phyloP scores from a whole-genome alignment of 148 eudicot genomes.

The Nepenthes mirabilis region DNA sequence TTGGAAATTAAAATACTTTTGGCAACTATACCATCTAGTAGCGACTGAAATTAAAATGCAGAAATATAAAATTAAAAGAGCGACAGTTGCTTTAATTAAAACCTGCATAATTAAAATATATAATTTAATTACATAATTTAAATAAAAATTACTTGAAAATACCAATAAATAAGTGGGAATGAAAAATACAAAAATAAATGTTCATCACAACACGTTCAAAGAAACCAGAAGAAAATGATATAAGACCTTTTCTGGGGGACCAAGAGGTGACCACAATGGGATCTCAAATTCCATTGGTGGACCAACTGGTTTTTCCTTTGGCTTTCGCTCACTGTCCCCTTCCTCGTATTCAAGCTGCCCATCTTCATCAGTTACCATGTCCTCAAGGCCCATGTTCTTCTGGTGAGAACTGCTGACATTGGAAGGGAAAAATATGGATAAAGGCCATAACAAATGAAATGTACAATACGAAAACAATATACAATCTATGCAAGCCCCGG shows the following conservation, averaged over 20 bases:
- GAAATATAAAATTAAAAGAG: no score
- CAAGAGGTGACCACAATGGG: constrained; percentile 79
- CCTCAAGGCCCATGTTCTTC: constrained; percentile 63
- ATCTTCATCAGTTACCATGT: constrained; percentile 73
- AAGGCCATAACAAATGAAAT: not conserved
- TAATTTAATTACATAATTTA: not conserved
- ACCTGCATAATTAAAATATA: not conserved
- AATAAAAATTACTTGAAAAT: no score
- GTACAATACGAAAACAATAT: not conserved
- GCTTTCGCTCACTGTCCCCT: constrained; percentile 46
- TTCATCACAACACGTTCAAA: not conserved
- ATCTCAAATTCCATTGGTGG: constrained; percentile 87
- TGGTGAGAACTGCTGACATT: constrained; percentile 54
- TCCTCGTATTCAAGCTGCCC: constrained; percentile 73
- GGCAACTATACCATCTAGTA: no score
- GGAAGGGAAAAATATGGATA: not conserved
- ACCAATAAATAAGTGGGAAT: no score
- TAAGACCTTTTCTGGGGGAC: constrained; percentile 61
- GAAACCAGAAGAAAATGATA: constrained; percentile 2
- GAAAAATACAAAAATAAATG: no score
- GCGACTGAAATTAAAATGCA: no score
- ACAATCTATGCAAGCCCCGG: constrained; percentile 1
- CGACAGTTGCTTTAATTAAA: no score
- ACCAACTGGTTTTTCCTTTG: constrained; percentile 73
- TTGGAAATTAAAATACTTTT: no score